A percentile compares a stretch with the other conserved stretches of the same genome.
Evolutionary conservation across 2,329 filamentous ascomycete genomes (phyloP).

Genomic region (Talaromyces sp.): DNA sequence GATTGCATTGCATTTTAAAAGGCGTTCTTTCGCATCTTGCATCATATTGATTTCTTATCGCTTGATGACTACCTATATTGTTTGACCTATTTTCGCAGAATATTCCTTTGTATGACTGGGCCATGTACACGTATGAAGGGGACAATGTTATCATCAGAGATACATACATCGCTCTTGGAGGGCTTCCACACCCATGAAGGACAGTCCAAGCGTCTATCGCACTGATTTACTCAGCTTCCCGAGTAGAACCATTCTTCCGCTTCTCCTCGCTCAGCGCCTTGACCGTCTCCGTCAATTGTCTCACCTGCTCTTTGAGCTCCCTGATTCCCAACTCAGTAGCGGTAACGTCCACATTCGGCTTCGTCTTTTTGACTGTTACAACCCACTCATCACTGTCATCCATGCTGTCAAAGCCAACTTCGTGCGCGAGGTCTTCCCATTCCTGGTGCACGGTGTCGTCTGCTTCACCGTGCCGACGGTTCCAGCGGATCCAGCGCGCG

Average conservation of each 20-base stretch:
- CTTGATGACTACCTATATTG: background rate
- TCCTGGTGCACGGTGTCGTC: constrained; percentile 88
- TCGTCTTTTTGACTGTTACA: constrained; percentile 70
- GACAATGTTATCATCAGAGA: background rate
- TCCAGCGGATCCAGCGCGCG: constrained; percentile 65
- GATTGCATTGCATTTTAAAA: constrained; percentile 5
- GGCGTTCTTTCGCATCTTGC: constrained; percentile 2
- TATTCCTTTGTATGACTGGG: background rate
- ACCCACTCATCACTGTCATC: constrained; percentile 66
- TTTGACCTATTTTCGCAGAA: background rate
- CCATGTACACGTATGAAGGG: background rate
- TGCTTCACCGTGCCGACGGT: constrained; percentile 74
- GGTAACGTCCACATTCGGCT: constrained; percentile 78
- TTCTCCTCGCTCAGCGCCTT: constrained; percentile 50
- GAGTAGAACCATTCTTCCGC: background rate
- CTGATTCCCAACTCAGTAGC: constrained; percentile 64
- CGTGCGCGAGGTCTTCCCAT: constrained; percentile 75
- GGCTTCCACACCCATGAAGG: background rate
- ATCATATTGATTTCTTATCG: background rate
- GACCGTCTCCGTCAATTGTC: constrained; percentile 61
- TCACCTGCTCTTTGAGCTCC: constrained; percentile 49
- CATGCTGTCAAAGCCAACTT: constrained; percentile 68
- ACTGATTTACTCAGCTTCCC: background rate
- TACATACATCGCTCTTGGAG: background rate
- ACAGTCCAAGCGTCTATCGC: background rate